A percentile compares a stretch with the other conserved stretches of the same genome.
These are phyloP conservation scores for Mycosarcoma maydis DNA, from an alignment of 1,284 basidiomycete species.

Conservation along the genomic window DNA sequence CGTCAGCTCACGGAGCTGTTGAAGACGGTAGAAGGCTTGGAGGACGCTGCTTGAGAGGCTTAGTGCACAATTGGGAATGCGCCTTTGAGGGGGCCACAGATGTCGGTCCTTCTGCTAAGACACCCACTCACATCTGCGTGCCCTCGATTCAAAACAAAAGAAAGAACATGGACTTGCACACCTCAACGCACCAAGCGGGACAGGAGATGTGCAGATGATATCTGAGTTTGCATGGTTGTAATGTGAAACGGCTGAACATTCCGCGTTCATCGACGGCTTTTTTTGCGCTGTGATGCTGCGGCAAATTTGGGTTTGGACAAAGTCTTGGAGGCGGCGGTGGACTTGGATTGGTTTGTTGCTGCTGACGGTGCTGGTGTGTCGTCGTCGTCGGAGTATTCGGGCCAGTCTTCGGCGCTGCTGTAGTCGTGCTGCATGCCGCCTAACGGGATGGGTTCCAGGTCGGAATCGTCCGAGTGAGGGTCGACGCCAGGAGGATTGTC, in stretches of 20 bases:
- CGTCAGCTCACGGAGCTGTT: constrained; percentile 59
- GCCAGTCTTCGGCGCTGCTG: constrained; percentile 35
- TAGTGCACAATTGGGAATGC: too few relatives aligned
- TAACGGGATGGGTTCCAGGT: constrained; percentile 56
- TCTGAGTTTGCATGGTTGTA: too few relatives aligned
- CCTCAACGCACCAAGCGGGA: too few relatives aligned
- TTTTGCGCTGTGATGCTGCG: constrained; percentile 1
- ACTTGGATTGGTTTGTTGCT: too few relatives aligned
- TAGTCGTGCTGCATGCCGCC: constrained; percentile 49
- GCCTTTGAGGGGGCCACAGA: too few relatives aligned
- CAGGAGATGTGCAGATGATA: too few relatives aligned
- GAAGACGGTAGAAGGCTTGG: constrained; percentile 58
- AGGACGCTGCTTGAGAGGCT: constrained; percentile 27
- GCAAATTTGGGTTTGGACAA: constrained; percentile 7
- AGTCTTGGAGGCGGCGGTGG: too few relatives aligned
- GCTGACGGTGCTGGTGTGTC: constrained; percentile 4
- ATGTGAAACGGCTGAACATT: background rate
- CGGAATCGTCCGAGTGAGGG: constrained; percentile 45
- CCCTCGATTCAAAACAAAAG: too few relatives aligned
- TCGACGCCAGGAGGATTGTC: constrained; percentile 35
- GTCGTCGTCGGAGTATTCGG: constrained; percentile 28
- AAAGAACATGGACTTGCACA: too few relatives aligned
- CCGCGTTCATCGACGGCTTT: constrained; percentile 16
- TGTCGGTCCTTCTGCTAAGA: too few relatives aligned
- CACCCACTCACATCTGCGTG: too few relatives aligned